Percentiles rank a stretch among this genome's conserved stretches.
Conservation (phyloP, 139 green algal genomes). For the Yamagishiella unicocca region DNA sequence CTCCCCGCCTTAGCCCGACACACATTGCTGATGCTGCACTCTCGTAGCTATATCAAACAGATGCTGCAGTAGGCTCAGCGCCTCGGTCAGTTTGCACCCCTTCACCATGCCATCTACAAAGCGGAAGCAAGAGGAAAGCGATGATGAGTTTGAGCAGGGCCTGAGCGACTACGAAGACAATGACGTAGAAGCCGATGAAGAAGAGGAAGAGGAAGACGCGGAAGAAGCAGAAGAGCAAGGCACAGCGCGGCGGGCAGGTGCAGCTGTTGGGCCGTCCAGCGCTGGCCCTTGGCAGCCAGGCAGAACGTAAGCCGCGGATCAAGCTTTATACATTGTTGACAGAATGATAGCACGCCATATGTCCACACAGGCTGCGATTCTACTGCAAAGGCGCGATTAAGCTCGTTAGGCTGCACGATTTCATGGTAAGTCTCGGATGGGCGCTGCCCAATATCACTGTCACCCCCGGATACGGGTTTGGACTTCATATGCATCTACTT, state of each 20-base stretch:
- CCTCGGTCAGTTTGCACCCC: background rate
- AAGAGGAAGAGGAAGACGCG: background rate
- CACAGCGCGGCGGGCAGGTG: background rate
- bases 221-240: background rate
- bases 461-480: background rate
- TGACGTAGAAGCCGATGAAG: background rate
- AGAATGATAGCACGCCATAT: background rate
- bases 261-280: background rate
- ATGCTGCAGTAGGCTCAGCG: no score
- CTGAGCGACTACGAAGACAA: background rate
- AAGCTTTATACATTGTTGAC: background rate
- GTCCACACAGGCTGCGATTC: background rate
- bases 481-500: no score
- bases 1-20: background rate
- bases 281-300: background rate
- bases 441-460: background rate
- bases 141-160: background rate
- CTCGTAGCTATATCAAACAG: background rate
- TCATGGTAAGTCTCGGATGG: slow-evolving; percentile 4
- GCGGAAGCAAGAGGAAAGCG: background rate
- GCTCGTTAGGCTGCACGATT: background rate
- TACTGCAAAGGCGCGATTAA: slow-evolving; percentile 5
- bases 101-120: background rate
- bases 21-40: background rate
- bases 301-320: background rate